Conservation (phyloP, 139 green algal genomes). For the Coelastrella sp. region DNA sequence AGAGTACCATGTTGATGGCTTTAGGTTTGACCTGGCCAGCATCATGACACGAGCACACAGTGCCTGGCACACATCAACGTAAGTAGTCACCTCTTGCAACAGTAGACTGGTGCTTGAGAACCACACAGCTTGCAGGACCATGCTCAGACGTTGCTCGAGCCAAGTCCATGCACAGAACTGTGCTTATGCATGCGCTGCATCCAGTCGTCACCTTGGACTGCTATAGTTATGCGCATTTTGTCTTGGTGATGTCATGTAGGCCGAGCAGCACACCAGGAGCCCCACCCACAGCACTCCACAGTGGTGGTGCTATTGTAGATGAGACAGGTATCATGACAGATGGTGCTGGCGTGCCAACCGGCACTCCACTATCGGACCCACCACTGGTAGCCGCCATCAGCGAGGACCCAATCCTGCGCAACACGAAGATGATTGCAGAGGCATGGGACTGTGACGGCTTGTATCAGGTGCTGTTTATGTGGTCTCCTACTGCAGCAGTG, state of each 20-base stretch:
- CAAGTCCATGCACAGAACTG: no score
- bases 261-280: slow-evolving; percentile 19
- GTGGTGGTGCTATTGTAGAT: slow-evolving; percentile 37
- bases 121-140: not conserved
- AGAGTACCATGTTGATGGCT: slow-evolving; percentile 93
- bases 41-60: slow-evolving; percentile 95
- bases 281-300: slow-evolving; percentile 13
- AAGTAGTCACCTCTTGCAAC: not conserved
- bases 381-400: slow-evolving; percentile 92
- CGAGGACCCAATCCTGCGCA: slow-evolving; percentile 92
- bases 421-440: slow-evolving; percentile 97
- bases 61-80: slow-evolving; percentile 76
- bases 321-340: slow-evolving; percentile 75
- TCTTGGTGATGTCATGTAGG: not conserved
- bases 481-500: not conserved
- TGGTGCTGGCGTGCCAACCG: slow-evolving; percentile 83
- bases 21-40: slow-evolving; percentile 97
- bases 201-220: no score
- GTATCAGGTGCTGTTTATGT: slow-evolving; percentile 87
- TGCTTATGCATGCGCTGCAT: no score
- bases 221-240: no score
- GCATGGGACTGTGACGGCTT: slow-evolving; percentile 98
- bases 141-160: no score
- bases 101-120: not conserved
- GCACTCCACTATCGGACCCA: slow-evolving; percentile 92